These are phyloP conservation scores for Cordia subcordata DNA, from an alignment of 257 asterid species.

Conservation along the genomic window DNA sequence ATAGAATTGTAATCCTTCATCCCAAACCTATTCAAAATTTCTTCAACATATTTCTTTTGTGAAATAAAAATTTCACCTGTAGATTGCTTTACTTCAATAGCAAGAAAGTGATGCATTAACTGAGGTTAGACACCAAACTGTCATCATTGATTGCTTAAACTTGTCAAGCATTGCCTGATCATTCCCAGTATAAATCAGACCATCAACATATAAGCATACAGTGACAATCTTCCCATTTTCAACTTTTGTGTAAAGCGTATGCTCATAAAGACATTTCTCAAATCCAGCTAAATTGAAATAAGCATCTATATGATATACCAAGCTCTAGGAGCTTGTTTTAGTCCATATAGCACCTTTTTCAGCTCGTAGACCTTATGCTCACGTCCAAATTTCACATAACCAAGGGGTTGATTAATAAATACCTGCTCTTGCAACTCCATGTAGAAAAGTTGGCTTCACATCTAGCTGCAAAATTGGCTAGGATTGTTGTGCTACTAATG, in stretches of 20 bases:
- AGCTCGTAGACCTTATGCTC: neutral
- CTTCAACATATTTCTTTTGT: neutral
- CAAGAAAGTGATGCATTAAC: neutral
- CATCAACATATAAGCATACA: no score
- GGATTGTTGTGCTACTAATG: neutral
- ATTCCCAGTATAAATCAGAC: no score
- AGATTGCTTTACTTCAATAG: neutral
- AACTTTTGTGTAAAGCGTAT: no score
- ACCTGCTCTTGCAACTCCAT: neutral
- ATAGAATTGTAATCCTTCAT: neutral
- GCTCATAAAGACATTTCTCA: no score
- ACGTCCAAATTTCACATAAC: neutral
- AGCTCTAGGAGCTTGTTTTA: neutral
- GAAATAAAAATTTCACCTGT: neutral
- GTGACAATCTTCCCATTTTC: no score
- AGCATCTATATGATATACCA: neutral
- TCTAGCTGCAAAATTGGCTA: neutral
- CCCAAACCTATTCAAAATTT: neutral
- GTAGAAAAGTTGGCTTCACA: neutral
- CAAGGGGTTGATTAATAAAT: neutral
- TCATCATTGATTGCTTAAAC: no score
- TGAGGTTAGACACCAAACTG: no score
- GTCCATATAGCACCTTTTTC: neutral
- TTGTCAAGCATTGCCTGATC: no score
- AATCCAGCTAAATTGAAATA: no score